A percentile compares a stretch with the other conserved stretches of the same genome.
These are phyloP conservation scores for Linnemannia zychae DNA, from an alignment of 192 early-diverging fungal genomes.

Conservation along the genomic window DNA sequence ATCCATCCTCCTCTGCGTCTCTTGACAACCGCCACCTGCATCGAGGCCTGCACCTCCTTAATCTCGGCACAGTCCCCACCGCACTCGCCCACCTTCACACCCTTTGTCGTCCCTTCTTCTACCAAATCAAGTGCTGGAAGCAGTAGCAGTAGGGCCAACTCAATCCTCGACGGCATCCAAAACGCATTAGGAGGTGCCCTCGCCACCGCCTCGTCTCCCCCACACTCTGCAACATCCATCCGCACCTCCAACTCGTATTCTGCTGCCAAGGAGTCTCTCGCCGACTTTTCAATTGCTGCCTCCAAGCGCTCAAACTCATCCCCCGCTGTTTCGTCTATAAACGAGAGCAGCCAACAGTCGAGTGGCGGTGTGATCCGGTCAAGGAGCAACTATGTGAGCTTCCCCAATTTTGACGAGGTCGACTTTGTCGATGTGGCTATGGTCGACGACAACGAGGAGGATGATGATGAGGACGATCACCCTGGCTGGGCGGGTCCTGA, in stretches of 20 bases:
- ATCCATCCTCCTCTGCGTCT: conserved; percentile 43
- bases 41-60: conserved; percentile 36
- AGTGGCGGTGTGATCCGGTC: conserved; percentile 32
- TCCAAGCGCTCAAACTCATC: conserved; percentile 13
- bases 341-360: neutral
- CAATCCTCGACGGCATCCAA: conserved; percentile 44
- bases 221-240: neutral
- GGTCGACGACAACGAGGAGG: conserved; percentile 50
- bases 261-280: conserved; percentile 38
- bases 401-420: conserved; percentile 53
- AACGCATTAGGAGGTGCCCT: conserved; percentile 17
- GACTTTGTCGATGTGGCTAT: conserved; percentile 55
- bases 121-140: conserved; percentile 2
- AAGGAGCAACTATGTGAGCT: conserved; percentile 54
- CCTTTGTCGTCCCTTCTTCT: conserved; percentile 13
- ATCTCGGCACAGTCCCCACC: conserved; percentile 54
- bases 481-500: conserved; percentile 33
- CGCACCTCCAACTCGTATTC: conserved; percentile 28
- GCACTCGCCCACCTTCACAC: conserved; percentile 48
- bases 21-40: conserved; percentile 47
- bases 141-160: conserved; percentile 31
- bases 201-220: conserved; percentile 19
- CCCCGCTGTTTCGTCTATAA: neutral
- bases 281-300: conserved; percentile 45
- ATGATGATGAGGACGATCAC: conserved; percentile 43